Evolutionary conservation across 768 basidiomycete genomes (phyloP), one percentile per base, ranked within the genome.

Genomic region (Pleurotus citrinopileatus): DNA sequence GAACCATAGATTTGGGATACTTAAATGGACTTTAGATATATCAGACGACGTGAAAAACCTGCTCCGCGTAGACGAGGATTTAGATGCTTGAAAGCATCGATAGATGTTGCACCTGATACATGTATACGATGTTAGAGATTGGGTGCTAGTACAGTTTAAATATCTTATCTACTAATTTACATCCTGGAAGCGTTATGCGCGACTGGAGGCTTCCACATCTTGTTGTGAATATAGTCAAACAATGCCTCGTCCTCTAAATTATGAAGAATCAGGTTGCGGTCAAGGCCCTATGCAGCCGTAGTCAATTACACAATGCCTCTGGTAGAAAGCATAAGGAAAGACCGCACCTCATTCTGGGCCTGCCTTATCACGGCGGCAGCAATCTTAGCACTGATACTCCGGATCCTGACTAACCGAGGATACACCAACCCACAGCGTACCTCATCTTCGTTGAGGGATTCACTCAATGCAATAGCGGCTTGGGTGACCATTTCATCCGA

Each of bases 1-100:
- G 26, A 99, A 99, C 60, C 96, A 99, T 65, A 78, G 92, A 26
- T 98, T 87, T 58, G 75, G 76, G 12, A 86, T 95, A 28, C 82
- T 75, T 58, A 69, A 74, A 46, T 97, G 91, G 91, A 82, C 74
- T 52, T 53, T 51, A 1, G 65, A 61, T 13, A 7, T 17, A 27
- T 20, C 51, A 10, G 25, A 53, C 19, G 48, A 51, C 29, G 2
- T 8, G 22, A 20, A 54, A 7, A 40, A 27, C 4, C 5, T 37
- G 4, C 55, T 59, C 29, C 28, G 27, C 4, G 17, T 59, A 13
- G 55, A 57, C 22, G 44, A 42, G 10, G 34, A 20, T n/a, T 37
- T 53, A 3, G 58, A 59, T 45, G 52, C 46, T 17, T 59, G 53
- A 45, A 13, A 22, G 26, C 55, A n/a, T n/a, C n/a, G n/a, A n/a